These are phyloP conservation scores for Coelastrella sp. DNA, from an alignment of 139 green algal genomes.

Conservation along the genomic window DNA sequence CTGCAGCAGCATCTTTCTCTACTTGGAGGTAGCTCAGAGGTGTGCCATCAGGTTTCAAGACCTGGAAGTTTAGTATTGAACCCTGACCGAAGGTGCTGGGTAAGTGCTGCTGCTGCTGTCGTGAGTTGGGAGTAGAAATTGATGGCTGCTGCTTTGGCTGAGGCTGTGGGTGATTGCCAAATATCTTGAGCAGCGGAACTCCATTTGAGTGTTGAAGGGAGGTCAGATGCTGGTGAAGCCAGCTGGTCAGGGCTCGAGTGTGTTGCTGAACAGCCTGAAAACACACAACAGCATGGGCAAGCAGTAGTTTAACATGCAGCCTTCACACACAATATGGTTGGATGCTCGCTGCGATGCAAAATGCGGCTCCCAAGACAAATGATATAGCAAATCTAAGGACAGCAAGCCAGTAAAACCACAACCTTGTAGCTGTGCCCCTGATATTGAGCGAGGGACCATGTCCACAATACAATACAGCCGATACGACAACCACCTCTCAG, in stretches of 20 bases:
- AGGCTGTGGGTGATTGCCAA: constrained; percentile 68
- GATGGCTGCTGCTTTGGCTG: constrained; percentile 48
- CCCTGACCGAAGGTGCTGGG: constrained; percentile 66
- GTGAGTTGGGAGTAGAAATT: too few species aligned
- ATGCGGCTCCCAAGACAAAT: too few species aligned
- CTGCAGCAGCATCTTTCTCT: constrained; percentile 53
- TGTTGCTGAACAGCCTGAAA: constrained; percentile 52
- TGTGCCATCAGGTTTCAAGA: constrained; percentile 55
- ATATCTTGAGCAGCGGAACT: constrained; percentile 68
- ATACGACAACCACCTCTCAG: too few species aligned
- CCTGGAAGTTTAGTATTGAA: constrained; percentile 82
- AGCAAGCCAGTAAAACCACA: too few species aligned
- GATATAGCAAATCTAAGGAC: too few species aligned
- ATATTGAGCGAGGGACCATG: too few species aligned
- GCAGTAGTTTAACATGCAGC: background rate
- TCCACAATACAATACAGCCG: too few species aligned
- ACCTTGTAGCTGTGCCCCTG: too few species aligned
- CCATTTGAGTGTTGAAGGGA: constrained; percentile 77
- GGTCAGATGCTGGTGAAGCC: constrained; percentile 55
- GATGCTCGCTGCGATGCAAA: background rate
- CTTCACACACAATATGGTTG: background rate
- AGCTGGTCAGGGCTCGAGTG: constrained; percentile 51
- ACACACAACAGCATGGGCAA: background rate
- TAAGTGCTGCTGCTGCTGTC: constrained; percentile 48
- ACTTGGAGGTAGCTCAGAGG: constrained; percentile 48